These are phyloP conservation scores for Didymella segeticola DNA, from an alignment of 2,329 filamentous ascomycete species.

Conservation along the genomic window DNA sequence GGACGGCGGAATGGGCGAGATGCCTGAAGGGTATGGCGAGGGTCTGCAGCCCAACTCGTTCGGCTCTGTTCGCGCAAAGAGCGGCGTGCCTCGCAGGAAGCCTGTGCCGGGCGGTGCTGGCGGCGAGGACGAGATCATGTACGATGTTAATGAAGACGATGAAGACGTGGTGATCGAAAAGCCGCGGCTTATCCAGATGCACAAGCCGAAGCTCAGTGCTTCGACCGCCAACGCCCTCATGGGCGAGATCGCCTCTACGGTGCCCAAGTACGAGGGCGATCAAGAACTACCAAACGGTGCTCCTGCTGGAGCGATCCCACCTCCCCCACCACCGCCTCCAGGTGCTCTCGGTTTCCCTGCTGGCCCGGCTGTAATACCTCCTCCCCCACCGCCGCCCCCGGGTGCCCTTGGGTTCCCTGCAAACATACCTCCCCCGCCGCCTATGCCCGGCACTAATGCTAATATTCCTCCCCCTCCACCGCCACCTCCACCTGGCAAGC, in stretches of 20 bases:
- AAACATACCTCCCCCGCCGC: slow-evolving; percentile 53
- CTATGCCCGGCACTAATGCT: slow-evolving; percentile 55
- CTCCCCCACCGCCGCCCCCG: slow-evolving; percentile 56
- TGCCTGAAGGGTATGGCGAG: slow-evolving; percentile 44
- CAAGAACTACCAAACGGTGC: slow-evolving; percentile 75
- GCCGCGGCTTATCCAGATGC: slow-evolving; percentile 79
- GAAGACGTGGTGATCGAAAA: slow-evolving; percentile 75
- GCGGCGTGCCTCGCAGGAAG: slow-evolving; percentile 48
- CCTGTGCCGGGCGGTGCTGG: slow-evolving; percentile 47
- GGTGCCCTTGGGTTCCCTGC: slow-evolving; percentile 47
- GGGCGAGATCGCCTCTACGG: slow-evolving; percentile 76
- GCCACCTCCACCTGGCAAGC: slow-evolving; percentile 57
- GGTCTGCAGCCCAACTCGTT: slow-evolving; percentile 76
- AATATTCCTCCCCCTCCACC: slow-evolving; percentile 56
- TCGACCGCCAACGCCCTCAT: slow-evolving; percentile 71
- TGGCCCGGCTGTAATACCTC: slow-evolving; percentile 53
- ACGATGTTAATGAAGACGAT: slow-evolving; percentile 54
- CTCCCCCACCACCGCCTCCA: slow-evolving; percentile 56
- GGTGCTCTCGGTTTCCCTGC: slow-evolving; percentile 49
- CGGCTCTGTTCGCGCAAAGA: slow-evolving; percentile 52
- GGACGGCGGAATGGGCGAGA: slow-evolving; percentile 68
- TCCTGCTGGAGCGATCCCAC: slow-evolving; percentile 74
- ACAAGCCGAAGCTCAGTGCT: slow-evolving; percentile 69
- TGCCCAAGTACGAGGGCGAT: slow-evolving; percentile 75
- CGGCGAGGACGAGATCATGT: slow-evolving; percentile 48